Evolutionary conservation across 148 eudicot genomes (phyloP).

Genomic region (Limonium bicolor): DNA sequence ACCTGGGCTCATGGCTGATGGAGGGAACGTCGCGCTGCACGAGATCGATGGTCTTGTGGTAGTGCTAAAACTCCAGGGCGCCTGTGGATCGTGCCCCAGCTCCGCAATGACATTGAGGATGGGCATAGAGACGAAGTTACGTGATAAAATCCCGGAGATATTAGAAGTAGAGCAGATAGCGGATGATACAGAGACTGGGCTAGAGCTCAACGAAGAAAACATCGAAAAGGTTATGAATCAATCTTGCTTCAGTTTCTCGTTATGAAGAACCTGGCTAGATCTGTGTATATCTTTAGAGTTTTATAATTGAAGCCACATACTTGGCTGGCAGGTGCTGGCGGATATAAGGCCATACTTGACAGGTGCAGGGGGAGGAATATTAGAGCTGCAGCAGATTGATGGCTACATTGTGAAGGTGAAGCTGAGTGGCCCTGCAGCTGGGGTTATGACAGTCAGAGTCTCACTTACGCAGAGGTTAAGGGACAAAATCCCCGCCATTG

Average conservation of each 20-base stretch:
- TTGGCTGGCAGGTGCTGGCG: constrained; percentile 50
- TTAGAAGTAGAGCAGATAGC: constrained; percentile 76
- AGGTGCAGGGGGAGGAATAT: constrained; percentile 77
- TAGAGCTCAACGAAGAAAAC: constrained; percentile 88
- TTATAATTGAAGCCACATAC: no score
- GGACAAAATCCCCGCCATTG: constrained; percentile 82
- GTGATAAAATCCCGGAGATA: constrained; percentile 91
- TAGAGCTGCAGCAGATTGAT: constrained; percentile 70
- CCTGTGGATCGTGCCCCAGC: constrained; percentile 95
- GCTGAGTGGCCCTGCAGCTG: constrained; percentile 83
- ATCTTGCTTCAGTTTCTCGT: no score
- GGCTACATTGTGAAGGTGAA: constrained; percentile 83
- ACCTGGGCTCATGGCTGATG: constrained; percentile 82
- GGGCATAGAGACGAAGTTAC: constrained; percentile 85
- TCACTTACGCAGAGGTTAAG: constrained; percentile 90
- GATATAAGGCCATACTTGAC: constrained; percentile 84
- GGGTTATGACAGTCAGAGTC: constrained; percentile 92
- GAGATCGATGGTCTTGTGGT: constrained; percentile 90
- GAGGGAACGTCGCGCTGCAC: constrained; percentile 87
- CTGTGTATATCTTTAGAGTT: no score
- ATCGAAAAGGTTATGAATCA: constrained; percentile 62
- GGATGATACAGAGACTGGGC: constrained; percentile 92
- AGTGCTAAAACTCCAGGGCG: constrained; percentile 73
- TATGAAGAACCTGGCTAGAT: no score
- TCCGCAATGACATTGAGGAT: constrained; percentile 78